Conservation (phyloP, 768 basidiomycete species). For the Leucocoprinus birnbaumii region DNA sequence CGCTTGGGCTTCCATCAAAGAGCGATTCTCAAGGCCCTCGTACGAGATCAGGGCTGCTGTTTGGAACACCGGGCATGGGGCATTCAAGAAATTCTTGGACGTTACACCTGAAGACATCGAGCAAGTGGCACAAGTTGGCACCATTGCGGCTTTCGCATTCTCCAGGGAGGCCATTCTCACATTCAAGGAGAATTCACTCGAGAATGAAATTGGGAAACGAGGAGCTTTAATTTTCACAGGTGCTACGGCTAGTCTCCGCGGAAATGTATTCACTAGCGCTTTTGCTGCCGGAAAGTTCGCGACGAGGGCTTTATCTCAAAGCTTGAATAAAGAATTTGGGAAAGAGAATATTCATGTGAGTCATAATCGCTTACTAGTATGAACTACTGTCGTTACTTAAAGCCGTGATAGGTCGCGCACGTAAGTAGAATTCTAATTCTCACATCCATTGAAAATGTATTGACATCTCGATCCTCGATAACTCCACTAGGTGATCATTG, state of each 20-base stretch:
- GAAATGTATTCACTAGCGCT: constrained; percentile 56
- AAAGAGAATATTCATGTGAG: constrained; percentile 70
- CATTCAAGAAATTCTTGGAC: constrained; percentile 68
- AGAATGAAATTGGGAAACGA: constrained; percentile 43
- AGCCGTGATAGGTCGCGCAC: constrained; percentile 1
- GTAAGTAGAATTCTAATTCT: neutral
- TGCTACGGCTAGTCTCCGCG: constrained; percentile 64
- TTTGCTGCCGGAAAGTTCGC: constrained; percentile 67
- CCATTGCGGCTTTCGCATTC: constrained; percentile 62
- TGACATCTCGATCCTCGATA: neutral
- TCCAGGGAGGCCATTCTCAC: constrained; percentile 54
- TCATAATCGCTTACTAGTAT: constrained; percentile 43
- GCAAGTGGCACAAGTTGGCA: constrained; percentile 46
- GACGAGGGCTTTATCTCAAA: constrained; percentile 61
- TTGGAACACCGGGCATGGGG: constrained; percentile 56
- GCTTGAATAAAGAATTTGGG: constrained; percentile 71
- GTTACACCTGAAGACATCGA: constrained; percentile 56
- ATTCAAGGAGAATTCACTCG: constrained; percentile 55
- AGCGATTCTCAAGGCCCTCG: constrained; percentile 42
- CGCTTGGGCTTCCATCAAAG: constrained; percentile 45
- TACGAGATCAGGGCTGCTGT: constrained; percentile 57
- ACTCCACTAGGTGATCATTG: constrained; percentile 55
- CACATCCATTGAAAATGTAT: neutral
- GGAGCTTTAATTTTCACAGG: constrained; percentile 73
- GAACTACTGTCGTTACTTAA: no score